Percentiles rank a stretch among this genome's conserved stretches.
Conservation (phyloP, 202 grass and related monocot species). For the Zizania palustris region DNA sequence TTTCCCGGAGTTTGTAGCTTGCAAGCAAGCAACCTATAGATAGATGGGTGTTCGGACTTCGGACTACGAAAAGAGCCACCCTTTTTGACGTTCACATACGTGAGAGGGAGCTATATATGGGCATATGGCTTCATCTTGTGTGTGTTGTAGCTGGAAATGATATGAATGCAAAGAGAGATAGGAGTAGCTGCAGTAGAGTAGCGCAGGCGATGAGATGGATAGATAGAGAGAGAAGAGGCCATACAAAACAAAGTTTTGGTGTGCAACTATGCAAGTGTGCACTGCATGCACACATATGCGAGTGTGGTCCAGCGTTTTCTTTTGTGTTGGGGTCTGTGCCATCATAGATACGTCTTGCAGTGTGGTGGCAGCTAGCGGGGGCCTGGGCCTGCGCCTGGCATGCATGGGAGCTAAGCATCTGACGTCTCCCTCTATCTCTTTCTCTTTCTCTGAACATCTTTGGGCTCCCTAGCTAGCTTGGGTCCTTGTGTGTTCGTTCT, state of each 20-base stretch:
- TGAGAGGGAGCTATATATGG: slow-evolving; percentile 37
- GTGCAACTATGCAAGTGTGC: slow-evolving; percentile 20
- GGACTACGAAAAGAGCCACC: slow-evolving; percentile 9
- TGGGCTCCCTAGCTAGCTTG: background rate
- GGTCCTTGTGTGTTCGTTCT: background rate
- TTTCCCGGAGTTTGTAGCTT: slow-evolving; percentile 28
- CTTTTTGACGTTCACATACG: slow-evolving; percentile 47
- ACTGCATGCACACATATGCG: slow-evolving; percentile 39
- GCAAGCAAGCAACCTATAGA: slow-evolving; percentile 45
- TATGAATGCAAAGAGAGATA: slow-evolving; percentile 25
- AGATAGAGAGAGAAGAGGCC: background rate
- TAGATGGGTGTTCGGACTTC: slow-evolving; percentile 26
- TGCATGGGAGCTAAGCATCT: background rate
- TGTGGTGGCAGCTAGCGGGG: slow-evolving; percentile 18
- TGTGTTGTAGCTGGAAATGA: slow-evolving; percentile 10
- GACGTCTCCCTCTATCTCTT: background rate
- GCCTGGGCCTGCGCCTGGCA: too few species aligned
- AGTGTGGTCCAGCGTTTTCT: slow-evolving; percentile 42
- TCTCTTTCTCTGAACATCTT: background rate
- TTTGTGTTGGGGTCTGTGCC: slow-evolving; percentile 50
- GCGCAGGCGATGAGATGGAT: slow-evolving; percentile 3
- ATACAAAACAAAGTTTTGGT: slow-evolving; percentile 39
- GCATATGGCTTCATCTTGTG: background rate
- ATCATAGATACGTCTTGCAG: slow-evolving; percentile 50
- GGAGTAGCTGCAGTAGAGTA: background rate